phyloP scores from a whole-genome alignment of 2,329 filamentous ascomycete genomes.

The Aspergillus sp. region DNA sequence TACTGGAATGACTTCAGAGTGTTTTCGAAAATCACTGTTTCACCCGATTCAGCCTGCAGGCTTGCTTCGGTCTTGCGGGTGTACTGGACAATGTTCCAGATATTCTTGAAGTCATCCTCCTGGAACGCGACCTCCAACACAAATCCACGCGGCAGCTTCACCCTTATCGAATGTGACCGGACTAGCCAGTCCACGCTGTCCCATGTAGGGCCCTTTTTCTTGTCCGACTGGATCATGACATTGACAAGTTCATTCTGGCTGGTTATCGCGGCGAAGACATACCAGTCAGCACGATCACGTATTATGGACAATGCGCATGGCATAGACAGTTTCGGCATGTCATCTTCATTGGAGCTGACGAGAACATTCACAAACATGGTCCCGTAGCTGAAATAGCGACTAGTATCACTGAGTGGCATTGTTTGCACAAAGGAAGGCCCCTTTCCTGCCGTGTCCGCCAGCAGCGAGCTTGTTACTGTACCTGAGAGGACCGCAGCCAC shows the following conservation, averaged over 20 bases:
- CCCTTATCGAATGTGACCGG: slow-evolving; percentile 63
- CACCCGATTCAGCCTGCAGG: slow-evolving; percentile 68
- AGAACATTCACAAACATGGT: slow-evolving; percentile 74
- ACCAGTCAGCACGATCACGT: slow-evolving; percentile 67
- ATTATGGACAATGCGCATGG: slow-evolving; percentile 76
- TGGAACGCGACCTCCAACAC: slow-evolving; percentile 69
- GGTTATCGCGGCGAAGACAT: slow-evolving; percentile 70
- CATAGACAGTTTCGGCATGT: slow-evolving; percentile 68
- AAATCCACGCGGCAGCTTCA: slow-evolving; percentile 75
- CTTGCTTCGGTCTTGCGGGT: slow-evolving; percentile 73
- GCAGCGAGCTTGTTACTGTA: slow-evolving; percentile 45
- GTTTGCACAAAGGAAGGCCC: slow-evolving; percentile 60
- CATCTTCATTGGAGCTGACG: slow-evolving; percentile 68
- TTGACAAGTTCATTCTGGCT: slow-evolving; percentile 80
- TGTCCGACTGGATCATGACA: slow-evolving; percentile 69
- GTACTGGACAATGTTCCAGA: slow-evolving; percentile 86
- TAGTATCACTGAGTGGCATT: slow-evolving; percentile 75
- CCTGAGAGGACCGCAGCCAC: slow-evolving; percentile 70
- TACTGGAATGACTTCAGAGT: slow-evolving; percentile 77
- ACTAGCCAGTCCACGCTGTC: slow-evolving; percentile 78
- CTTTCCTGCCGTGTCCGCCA: slow-evolving; percentile 52
- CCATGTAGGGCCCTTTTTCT: slow-evolving; percentile 72
- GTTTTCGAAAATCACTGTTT: slow-evolving; percentile 68
- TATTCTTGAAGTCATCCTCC: slow-evolving; percentile 73
- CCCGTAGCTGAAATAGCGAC: slow-evolving; percentile 74